phyloP scores from a whole-genome alignment of 257 asterid species.

The Oldenlandia corymbosa region DNA sequence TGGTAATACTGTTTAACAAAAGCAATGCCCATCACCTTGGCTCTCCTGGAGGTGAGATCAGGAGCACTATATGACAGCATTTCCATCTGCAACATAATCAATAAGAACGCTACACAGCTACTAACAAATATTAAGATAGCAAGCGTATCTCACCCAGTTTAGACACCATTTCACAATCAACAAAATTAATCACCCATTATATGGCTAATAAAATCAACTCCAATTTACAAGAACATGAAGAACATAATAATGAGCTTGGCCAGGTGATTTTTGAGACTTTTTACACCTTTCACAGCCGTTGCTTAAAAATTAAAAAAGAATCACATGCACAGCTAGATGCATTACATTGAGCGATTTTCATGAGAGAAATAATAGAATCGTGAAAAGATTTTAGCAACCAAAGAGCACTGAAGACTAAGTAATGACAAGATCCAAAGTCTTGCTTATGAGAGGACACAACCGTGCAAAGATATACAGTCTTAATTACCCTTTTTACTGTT shows the following conservation, averaged over 20 bases:
- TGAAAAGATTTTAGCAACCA: too few relatives aligned
- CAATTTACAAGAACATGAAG: not conserved
- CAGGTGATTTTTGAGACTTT: not conserved
- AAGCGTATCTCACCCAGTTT: not conserved
- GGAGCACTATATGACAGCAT: slow-evolving; percentile 38
- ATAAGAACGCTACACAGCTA: not conserved
- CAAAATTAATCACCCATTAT: not conserved
- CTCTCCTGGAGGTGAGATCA: slow-evolving; percentile 54
- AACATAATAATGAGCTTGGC: not conserved
- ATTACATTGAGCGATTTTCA: too few relatives aligned
- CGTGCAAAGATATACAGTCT: too few relatives aligned
- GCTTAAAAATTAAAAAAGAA: not conserved
- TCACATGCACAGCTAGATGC: not conserved
- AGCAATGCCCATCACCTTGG: slow-evolving; percentile 89
- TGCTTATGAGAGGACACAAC: too few relatives aligned
- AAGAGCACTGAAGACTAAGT: too few relatives aligned
- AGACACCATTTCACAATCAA: not conserved
- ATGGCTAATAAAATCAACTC: not conserved
- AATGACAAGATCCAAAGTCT: not conserved
- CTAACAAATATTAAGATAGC: not conserved
- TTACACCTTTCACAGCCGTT: not conserved
- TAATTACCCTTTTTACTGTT: too few relatives aligned
- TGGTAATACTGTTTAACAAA: slow-evolving; percentile 94
- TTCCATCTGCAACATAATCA: slow-evolving; percentile 44
- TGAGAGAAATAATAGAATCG: too few relatives aligned